Percentiles rank a stretch among this genome's conserved stretches.
These are phyloP conservation scores for Lecanicillium sp. DNA, from an alignment of 2,329 filamentous ascomycete species.

Conservation along the genomic window DNA sequence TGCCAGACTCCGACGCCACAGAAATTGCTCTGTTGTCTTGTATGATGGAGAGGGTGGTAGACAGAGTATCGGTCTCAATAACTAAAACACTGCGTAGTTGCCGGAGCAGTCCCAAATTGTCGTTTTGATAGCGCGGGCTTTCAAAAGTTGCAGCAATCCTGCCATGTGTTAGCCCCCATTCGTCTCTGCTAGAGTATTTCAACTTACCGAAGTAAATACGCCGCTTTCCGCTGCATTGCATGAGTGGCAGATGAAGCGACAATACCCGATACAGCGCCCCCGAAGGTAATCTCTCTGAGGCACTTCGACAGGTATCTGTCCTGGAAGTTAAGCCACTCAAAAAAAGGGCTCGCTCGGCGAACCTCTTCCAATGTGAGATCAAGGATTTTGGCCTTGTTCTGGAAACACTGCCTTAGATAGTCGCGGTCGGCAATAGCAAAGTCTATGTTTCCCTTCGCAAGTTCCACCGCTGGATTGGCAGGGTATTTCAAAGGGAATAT, in stretches of 20 bases:
- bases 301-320: constrained; percentile 26
- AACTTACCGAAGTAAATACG: constrained; percentile 27
- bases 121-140: background rate
- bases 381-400: constrained; percentile 24
- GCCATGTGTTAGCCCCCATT: background rate
- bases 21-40: constrained; percentile 21
- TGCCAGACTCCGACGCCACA: constrained; percentile 18
- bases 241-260: constrained; percentile 19
- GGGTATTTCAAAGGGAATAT: constrained; percentile 23
- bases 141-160: constrained; percentile 1
- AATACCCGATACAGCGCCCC: constrained; percentile 14
- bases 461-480: constrained; percentile 14
- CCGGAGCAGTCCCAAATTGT: background rate
- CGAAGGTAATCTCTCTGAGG: constrained; percentile 28
- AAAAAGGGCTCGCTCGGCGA: constrained; percentile 22
- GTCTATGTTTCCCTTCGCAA: constrained; percentile 12
- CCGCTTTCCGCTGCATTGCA: constrained; percentile 26
- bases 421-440: constrained; percentile 33
- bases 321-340: constrained; percentile 29
- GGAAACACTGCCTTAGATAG: constrained; percentile 22
- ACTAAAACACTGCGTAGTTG: constrained; percentile 14
- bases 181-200: background rate
- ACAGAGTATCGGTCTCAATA: constrained; percentile 27
- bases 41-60: constrained; percentile 21
- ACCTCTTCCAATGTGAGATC: constrained; percentile 32